Base-by-base conservation (phyloP, 139 green algal species). In the Picochlorum sp. region DNA sequence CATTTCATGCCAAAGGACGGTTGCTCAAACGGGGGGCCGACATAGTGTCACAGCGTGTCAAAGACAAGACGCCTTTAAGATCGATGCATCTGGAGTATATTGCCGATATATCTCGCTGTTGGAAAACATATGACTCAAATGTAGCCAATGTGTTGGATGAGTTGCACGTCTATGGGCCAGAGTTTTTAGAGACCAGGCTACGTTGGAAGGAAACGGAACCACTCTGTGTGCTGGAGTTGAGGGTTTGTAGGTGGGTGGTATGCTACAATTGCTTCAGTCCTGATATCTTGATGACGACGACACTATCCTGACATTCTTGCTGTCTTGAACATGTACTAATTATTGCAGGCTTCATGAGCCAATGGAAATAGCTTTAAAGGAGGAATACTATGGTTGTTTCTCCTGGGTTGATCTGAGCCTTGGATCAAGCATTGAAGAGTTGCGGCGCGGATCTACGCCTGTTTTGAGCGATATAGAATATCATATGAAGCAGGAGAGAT, bases 1-100 rank as follows among this genome's bases (percentile, higher is more conserved):
- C 58, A 25, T 84, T 88, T 57, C 82, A 89, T 40, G 73, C 59
- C 1, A n/a, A n/a, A n/a, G n/a, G n/a, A n/a, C n/a, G n/a, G n/a
- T n/a, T n/a, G n/a, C n/a, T n/a, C n/a, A n/a, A n/a, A n/a, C n/a
- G n/a, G n/a, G n/a, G n/a, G n/a, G n/a, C n/a, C n/a, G n/a, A n/a
- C n/a, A n/a, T n/a, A n/a, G n/a, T n/a, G n/a, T n/a, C n/a, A n/a
- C n/a, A n/a, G n/a, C n/a, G 20, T 33, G 32, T n/a, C 16, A 28
- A 7, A 26, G 71, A 84, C 2, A 67, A 67, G 8, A 68, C 67
- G 7, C 20, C 43, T 26, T 10, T 57, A 20, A 6, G 57, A 20
- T 2, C 40, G 13, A 44, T 84, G 14, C 18, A 24, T 4, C 14
- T 84, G 16, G 24, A 14, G 18, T 67, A 47, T n/a, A 7, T 41